phyloP scores from a whole-genome alignment of 805 yeast genomes.

The Metschnikowia borealis region DNA sequence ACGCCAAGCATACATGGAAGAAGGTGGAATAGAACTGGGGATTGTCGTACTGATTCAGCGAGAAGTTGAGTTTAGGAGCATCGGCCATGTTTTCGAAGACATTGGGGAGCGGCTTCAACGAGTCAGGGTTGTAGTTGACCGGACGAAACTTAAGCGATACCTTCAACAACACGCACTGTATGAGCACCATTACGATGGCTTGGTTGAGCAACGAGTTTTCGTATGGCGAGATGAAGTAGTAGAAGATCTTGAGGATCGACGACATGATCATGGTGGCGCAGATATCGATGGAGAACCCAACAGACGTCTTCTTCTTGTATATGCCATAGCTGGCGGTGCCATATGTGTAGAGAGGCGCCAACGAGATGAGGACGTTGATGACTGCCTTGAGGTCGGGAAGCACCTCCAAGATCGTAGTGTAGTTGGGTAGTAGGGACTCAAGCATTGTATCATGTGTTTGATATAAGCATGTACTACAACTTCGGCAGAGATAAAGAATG shows the following conservation, averaged over 20 bases:
- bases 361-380: constrained; percentile 62
- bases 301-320: constrained; percentile 55
- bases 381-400: constrained; percentile 46
- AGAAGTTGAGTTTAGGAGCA: constrained; percentile 8
- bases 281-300: constrained; percentile 87
- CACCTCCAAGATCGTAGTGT: constrained; percentile 21
- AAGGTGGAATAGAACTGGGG: constrained; percentile 8
- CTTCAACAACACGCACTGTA: constrained; percentile 62
- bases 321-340: constrained; percentile 78
- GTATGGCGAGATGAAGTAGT: constrained; percentile 75
- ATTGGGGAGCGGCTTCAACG: constrained; percentile 25
- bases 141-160: constrained; percentile 59
- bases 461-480: no score
- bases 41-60: constrained; percentile 10
- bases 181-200: constrained; percentile 77
- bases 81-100: constrained; percentile 25
- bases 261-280: constrained; percentile 89
- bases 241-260: constrained; percentile 66
- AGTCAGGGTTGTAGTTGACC: constrained; percentile 30
- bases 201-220: constrained; percentile 78
- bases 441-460: constrained; percentile 5
- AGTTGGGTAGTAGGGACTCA: constrained; percentile 17
- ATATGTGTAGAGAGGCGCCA: constrained; percentile 83
- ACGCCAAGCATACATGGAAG: constrained; percentile 8
- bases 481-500: no score